Conservation (phyloP, 1,284 basidiomycete species). For the Irpex lacteus region DNA sequence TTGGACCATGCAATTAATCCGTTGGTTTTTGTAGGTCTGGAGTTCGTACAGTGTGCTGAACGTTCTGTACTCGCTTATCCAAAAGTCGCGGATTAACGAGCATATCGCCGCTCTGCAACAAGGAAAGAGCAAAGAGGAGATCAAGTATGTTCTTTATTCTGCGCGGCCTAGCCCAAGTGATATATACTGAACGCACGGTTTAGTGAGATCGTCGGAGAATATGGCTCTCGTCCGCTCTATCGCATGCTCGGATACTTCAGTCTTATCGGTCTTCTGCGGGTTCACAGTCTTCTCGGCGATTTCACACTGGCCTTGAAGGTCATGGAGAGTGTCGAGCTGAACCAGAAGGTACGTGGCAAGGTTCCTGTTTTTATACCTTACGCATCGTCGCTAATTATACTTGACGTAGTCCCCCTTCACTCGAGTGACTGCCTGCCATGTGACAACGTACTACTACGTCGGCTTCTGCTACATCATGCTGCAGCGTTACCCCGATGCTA, state of each 20-base stretch:
- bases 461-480: constrained; percentile 97
- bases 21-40: constrained; percentile 66
- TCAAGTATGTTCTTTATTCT: constrained; percentile 57
- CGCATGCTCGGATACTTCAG: constrained; percentile 98
- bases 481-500: constrained; percentile 92
- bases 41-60: constrained; percentile 97
- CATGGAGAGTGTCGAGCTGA: constrained; percentile 91
- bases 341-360: constrained; percentile 59
- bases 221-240: constrained; percentile 87
- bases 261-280: constrained; percentile 91
- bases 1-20: background rate
- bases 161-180: background rate
- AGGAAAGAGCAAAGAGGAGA: constrained; percentile 80
- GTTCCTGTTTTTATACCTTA: background rate
- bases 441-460: constrained; percentile 93
- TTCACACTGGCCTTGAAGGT: constrained; percentile 95
- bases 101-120: constrained; percentile 82
- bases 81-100: constrained; percentile 95
- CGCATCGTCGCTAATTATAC: background rate
- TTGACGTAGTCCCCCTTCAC: constrained; percentile 71
- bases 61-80: constrained; percentile 96
- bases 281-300: constrained; percentile 95
- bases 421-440: constrained; percentile 92
- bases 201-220: constrained; percentile 89
- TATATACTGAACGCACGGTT: constrained; percentile 2